Conservation (phyloP, 768 basidiomycete species). For the Naganishia vaughanmartiniae region DNA sequence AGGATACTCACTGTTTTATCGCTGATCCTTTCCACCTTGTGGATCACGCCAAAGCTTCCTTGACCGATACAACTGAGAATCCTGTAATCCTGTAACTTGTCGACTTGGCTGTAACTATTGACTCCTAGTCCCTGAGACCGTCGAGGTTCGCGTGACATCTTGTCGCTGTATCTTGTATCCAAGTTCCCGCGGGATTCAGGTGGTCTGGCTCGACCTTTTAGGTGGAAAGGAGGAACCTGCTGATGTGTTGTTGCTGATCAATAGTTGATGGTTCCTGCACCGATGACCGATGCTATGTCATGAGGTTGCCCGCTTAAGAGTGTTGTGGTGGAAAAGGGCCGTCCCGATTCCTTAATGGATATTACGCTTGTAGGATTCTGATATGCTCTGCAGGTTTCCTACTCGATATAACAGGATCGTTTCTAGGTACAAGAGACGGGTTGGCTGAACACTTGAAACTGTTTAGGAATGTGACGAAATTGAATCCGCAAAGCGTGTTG, state of each 20-base stretch:
- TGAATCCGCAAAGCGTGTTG: conserved; percentile 16
- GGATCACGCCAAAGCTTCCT: conserved; percentile 95
- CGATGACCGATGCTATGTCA: not conserved
- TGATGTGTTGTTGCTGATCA: not conserved
- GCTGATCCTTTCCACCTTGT: conserved; percentile 80
- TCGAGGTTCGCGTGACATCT: conserved; percentile 17
- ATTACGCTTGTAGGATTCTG: not conserved
- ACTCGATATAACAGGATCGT: not conserved
- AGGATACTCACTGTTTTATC: conserved; percentile 71
- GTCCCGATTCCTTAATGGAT: not conserved
- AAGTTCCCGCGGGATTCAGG: not conserved
- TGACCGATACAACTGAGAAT: conserved; percentile 71
- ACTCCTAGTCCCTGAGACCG: conserved; percentile 14
- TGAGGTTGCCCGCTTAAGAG: not conserved
- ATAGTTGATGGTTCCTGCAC: too few species aligned
- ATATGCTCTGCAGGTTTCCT: not conserved
- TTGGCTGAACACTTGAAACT: conserved; percentile 10
- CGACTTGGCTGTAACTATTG: conserved; percentile 7
- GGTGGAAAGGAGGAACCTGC: not conserved
- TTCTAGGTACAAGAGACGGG: not conserved
- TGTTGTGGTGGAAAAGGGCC: not conserved
- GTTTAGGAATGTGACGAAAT: not conserved
- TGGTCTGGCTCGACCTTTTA: not conserved
- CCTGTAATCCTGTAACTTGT: conserved; percentile 7
- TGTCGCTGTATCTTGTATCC: not conserved